A percentile compares a stretch with the other conserved stretches of the same genome.
phyloP scores from a whole-genome alignment of 345 rosid species.

The Salix udensis region DNA sequence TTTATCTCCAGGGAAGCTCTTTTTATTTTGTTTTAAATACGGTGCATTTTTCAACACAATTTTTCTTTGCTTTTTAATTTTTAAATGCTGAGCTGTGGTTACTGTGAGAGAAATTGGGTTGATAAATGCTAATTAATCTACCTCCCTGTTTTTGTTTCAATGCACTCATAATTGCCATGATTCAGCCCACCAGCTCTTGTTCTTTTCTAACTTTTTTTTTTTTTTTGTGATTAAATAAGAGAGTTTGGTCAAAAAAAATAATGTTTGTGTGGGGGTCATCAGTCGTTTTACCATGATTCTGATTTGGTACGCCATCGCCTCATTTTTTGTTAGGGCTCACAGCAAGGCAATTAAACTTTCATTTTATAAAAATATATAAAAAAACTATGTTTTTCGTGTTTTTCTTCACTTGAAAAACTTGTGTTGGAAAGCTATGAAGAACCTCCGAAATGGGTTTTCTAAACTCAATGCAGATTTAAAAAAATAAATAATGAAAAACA shows the following conservation, averaged over 20 bases:
- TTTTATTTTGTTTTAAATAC: constrained; percentile 3
- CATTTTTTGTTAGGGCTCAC: not conserved
- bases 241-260: not conserved
- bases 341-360: not conserved
- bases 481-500: too few relatives aligned
- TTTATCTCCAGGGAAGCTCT: constrained; percentile 3
- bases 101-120: constrained; percentile 36
- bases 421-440: too few relatives aligned
- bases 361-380: too few relatives aligned
- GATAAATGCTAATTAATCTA: constrained; percentile 45
- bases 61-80: constrained; percentile 9
- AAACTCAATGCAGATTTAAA: too few relatives aligned
- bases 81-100: constrained; percentile 4
- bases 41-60: constrained; percentile 51
- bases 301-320: not conserved
- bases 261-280: not conserved
- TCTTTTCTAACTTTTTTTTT: not conserved
- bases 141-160: not conserved
- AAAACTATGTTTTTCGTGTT: too few relatives aligned
- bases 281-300: not conserved
- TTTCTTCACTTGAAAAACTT: too few relatives aligned
- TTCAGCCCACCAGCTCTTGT: not conserved
- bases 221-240: not conserved
- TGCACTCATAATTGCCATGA: not conserved
- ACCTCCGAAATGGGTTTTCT: too few relatives aligned